Conservation (phyloP, 2,329 filamentous ascomycete species). For the Drechslerella coelobrocha region DNA sequence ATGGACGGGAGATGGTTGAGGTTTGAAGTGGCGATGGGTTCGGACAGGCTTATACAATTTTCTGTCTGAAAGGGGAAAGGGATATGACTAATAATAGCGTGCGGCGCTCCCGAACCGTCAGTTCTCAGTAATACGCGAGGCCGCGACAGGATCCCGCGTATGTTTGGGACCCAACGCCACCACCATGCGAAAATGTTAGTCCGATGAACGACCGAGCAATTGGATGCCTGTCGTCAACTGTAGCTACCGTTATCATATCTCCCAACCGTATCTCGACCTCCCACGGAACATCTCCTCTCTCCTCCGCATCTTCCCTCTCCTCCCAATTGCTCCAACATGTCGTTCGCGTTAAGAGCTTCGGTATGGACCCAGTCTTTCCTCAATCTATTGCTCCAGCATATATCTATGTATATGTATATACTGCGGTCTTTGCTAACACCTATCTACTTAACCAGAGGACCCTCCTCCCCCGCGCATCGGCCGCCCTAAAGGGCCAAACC, state of each 20-base stretch:
- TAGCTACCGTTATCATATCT: constrained; percentile 20
- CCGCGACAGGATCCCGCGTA: constrained; percentile 2
- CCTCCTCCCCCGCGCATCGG: constrained; percentile 48
- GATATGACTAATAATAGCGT: constrained; percentile 43
- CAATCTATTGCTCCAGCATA: background rate
- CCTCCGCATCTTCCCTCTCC: constrained; percentile 16
- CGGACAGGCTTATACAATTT: constrained; percentile 14
- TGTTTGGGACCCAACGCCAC: background rate
- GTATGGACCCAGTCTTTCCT: constrained; percentile 14
- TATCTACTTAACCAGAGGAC: constrained; percentile 31
- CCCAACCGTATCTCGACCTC: constrained; percentile 43
- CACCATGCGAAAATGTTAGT: constrained; percentile 38
- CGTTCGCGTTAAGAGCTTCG: constrained; percentile 50
- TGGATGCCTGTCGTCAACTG: constrained; percentile 37
- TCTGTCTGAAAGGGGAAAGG: constrained; percentile 6
- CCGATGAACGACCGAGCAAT: constrained; percentile 34
- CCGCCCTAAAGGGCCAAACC: constrained; percentile 42
- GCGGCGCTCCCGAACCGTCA: background rate
- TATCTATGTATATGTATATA: too few relatives aligned
- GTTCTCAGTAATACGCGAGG: constrained; percentile 13
- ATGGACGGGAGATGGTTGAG: constrained; percentile 24
- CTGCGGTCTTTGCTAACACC: constrained; percentile 14
- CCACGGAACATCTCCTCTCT: constrained; percentile 26
- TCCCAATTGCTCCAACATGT: constrained; percentile 40
- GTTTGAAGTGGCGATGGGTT: constrained; percentile 22